Evolutionary conservation across 805 yeast genomes (phyloP).

Genomic region (Millerozyma miso): DNA sequence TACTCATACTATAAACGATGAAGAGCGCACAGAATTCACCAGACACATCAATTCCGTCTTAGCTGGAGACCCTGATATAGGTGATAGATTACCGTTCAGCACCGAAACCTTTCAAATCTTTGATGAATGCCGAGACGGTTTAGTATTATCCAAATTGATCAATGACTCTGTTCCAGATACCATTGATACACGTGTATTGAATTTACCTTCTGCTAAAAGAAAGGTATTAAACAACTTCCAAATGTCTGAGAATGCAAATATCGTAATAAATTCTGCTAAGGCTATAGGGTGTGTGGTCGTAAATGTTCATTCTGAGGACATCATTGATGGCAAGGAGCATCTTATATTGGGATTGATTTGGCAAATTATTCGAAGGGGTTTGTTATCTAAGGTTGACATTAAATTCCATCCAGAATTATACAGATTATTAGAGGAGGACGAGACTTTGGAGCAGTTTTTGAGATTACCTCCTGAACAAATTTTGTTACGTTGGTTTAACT

Average conservation of each 20-base stretch:
- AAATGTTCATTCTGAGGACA: conserved; percentile 94
- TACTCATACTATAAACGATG: conserved; percentile 94
- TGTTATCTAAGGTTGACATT: conserved; percentile 91
- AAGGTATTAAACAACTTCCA: conserved; percentile 88
- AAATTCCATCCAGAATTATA: conserved; percentile 95
- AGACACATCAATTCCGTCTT: conserved; percentile 91
- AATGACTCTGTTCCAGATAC: conserved; percentile 98
- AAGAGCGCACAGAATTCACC: conserved; percentile 93
- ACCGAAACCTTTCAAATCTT: conserved; percentile 92
- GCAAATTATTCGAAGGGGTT: conserved; percentile 97
- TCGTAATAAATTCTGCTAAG: conserved; percentile 96
- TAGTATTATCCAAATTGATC: conserved; percentile 86
- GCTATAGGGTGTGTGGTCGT: conserved; percentile 99
- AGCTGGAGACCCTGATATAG: conserved; percentile 83
- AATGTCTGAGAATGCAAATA: conserved; percentile 95
- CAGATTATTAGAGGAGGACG: conserved; percentile 91
- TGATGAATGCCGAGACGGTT: conserved; percentile 95
- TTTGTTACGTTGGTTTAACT: conserved; percentile 94
- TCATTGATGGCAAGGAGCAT: conserved; percentile 91
- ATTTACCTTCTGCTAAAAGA: conserved; percentile 70
- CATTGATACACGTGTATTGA: conserved; percentile 94
- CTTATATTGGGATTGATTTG: conserved; percentile 87
- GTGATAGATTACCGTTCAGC: conserved; percentile 83
- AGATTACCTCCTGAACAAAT: conserved; percentile 98
- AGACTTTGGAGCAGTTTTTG: conserved; percentile 92